These are phyloP conservation scores for Hyphopichia homilentoma DNA, from an alignment of 805 yeast genomes.

Conservation along the genomic window DNA sequence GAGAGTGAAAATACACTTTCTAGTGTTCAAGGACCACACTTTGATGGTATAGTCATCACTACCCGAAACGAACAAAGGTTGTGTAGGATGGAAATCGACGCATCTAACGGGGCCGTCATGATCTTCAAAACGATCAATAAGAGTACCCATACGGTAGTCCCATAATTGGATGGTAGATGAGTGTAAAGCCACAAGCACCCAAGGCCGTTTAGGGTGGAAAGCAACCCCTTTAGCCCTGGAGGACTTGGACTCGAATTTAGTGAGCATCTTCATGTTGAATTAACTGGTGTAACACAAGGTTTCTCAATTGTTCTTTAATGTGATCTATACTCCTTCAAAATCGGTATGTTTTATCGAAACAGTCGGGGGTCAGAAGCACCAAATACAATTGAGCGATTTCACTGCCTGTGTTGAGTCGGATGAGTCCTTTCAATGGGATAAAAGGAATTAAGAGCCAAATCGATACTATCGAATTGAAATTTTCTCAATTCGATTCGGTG, in stretches of 20 bases:
- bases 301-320: too few relatives aligned
- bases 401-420: too few relatives aligned
- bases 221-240: conserved; percentile 98
- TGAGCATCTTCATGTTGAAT: conserved; percentile 76
- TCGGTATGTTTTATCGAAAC: too few relatives aligned
- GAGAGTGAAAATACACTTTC: conserved; percentile 88
- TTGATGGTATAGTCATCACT: conserved; percentile 95
- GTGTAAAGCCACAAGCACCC: conserved; percentile 92
- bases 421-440: too few relatives aligned
- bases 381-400: too few relatives aligned
- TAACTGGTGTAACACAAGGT: too few relatives aligned
- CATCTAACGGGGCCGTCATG: conserved; percentile 98
- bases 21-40: conserved; percentile 92
- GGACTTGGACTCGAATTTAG: conserved; percentile 92
- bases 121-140: conserved; percentile 94
- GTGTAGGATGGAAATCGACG: conserved; percentile 95
- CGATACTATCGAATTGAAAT: too few relatives aligned
- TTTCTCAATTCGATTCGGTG: too few relatives aligned
- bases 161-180: conserved; percentile 98
- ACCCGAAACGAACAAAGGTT: conserved; percentile 94
- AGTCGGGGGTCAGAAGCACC: too few relatives aligned
- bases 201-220: conserved; percentile 92
- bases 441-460: too few relatives aligned
- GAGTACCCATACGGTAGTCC: conserved; percentile 99
- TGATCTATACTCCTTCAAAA: too few relatives aligned